A percentile compares a stretch with the other conserved stretches of the same genome.
Conservation (phyloP, 768 basidiomycete genomes). For the Harrya chromipes region DNA sequence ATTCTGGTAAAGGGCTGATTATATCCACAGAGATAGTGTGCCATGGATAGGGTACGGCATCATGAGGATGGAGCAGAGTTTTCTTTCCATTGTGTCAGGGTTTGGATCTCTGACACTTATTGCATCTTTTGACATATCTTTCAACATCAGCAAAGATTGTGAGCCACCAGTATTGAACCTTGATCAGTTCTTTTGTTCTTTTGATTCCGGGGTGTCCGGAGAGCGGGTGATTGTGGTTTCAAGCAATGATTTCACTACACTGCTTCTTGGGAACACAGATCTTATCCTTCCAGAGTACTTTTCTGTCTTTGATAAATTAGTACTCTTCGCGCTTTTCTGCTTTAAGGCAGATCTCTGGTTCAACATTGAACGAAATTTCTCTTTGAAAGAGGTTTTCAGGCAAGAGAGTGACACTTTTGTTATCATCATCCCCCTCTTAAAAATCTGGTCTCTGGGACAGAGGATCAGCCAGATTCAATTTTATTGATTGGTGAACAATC, state of each 20-base stretch:
- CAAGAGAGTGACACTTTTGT: no score
- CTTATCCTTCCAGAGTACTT: no score
- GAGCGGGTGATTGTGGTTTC: background rate
- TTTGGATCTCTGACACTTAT: background rate
- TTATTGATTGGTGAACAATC: background rate
- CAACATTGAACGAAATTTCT: no score
- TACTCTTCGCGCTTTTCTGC: no score
- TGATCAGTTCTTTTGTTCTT: background rate
- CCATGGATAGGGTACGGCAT: constrained; percentile 10
- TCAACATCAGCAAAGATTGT: no score
- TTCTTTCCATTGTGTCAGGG: background rate
- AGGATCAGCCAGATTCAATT: background rate
- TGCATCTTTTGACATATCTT: background rate
- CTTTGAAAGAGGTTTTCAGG: no score
- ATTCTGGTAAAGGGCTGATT: background rate
- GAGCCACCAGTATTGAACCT: background rate
- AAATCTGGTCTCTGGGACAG: background rate
- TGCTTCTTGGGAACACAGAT: no score
- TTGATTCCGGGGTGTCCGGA: constrained; percentile 18
- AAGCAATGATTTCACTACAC: no score
- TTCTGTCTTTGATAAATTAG: no score
- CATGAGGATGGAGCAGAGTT: constrained; percentile 18
- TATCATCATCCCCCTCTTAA: no score
- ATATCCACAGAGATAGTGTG: constrained; percentile 1
- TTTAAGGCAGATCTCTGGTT: no score